These are phyloP conservation scores for Basipetospora chlamydospora DNA, from an alignment of 2,329 filamentous ascomycete species.

Conservation along the genomic window DNA sequence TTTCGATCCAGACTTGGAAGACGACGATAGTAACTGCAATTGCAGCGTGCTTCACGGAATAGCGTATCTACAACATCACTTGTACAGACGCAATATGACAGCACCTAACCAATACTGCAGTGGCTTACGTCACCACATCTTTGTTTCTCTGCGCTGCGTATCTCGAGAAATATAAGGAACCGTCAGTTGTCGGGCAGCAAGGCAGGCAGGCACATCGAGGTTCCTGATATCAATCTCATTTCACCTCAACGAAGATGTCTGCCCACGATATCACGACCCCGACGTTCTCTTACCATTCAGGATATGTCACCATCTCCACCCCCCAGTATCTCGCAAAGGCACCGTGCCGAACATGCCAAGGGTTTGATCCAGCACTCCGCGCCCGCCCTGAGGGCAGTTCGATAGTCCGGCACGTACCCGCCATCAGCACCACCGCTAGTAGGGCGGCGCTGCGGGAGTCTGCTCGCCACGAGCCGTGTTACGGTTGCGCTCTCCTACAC, in stretches of 20 bases:
- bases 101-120: too few relatives aligned
- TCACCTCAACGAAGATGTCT: neutral
- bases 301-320: neutral
- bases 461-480: neutral
- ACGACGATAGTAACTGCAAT: too few relatives aligned
- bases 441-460: neutral
- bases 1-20: too few relatives aligned
- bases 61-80: too few relatives aligned
- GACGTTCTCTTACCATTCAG: neutral
- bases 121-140: too few relatives aligned
- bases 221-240: neutral
- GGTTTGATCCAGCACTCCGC: neutral
- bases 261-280: neutral
- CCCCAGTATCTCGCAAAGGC: neutral
- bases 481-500: neutral
- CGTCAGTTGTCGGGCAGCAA: neutral
- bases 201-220: too few relatives aligned
- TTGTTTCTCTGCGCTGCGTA: too few relatives aligned
- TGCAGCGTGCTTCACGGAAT: too few relatives aligned
- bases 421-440: neutral
- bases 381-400: neutral
- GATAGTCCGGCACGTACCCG: neutral
- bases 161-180: too few relatives aligned
- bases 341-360: neutral
- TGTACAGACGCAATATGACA: too few relatives aligned